Conservation (phyloP, 225 moss, liverwort and hornwort species). For the Physcomitrium patens region DNA sequence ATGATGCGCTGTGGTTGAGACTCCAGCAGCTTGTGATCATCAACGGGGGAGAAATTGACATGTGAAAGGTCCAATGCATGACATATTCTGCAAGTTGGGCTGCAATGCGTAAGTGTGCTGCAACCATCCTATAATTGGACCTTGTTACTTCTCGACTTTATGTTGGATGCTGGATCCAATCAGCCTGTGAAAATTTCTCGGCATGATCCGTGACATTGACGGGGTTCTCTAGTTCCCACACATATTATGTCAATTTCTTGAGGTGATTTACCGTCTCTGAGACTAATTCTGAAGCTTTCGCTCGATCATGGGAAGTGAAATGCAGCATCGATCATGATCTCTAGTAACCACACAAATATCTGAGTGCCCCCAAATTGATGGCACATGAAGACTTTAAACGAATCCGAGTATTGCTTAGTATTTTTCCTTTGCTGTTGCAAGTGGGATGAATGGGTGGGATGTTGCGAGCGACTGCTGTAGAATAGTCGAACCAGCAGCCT, state of each 20-base stretch:
- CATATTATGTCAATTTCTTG: conserved; percentile 68
- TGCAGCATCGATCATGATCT: conserved; percentile 77
- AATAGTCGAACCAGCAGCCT: conserved; percentile 5
- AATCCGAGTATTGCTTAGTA: background rate
- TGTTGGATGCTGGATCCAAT: conserved; percentile 12
- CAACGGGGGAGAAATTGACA: conserved; percentile 31
- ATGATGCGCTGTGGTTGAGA: conserved; percentile 16
- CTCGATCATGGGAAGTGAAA: conserved; percentile 57
- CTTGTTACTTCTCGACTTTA: conserved; percentile 27
- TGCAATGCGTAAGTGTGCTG: conserved; percentile 20
- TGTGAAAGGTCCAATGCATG: conserved; percentile 13
- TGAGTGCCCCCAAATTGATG: conserved; percentile 1
- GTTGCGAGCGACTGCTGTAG: background rate
- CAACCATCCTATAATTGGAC: conserved; percentile 14
- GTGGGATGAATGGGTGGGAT: background rate
- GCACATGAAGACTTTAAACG: background rate
- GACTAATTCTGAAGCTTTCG: conserved; percentile 68
- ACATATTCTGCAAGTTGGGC: conserved; percentile 4
- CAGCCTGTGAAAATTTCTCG: conserved; percentile 16
- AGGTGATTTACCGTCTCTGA: conserved; percentile 71
- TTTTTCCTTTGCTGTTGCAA: conserved; percentile 4
- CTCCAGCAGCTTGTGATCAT: conserved; percentile 26
- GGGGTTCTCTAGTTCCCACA: conserved; percentile 72
- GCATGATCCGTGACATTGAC: conserved; percentile 43
- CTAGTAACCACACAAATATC: conserved; percentile 37